Evolutionary conservation across 2,329 filamentous ascomycete genomes (phyloP), one percentile per base, ranked within the genome.

Genomic region (Dryadomyces sulphureus): DNA sequence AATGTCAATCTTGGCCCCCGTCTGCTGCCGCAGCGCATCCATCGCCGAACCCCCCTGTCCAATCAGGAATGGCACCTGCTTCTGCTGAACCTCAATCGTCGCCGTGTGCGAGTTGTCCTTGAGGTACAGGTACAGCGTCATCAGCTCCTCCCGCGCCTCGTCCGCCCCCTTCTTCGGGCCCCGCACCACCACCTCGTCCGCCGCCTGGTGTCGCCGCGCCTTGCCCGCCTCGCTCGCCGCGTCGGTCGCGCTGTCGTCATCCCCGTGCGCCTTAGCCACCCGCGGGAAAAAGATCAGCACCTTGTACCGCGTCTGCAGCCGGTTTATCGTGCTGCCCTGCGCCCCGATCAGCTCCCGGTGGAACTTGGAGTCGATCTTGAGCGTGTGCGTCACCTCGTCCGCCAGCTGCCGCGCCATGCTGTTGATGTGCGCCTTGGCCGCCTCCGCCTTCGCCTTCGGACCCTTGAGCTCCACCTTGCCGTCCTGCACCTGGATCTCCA

Each of bases 401-500:
- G 93, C 88, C 56, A 94, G 75, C 60, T 84, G 84, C 61, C 84
- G 87, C 36, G 77, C 81, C 53, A 95, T 68, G 35, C 79, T 74
- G 52, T 80, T 69, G 54, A 98, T 95, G 58, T 94, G 80, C 35
- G 79, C 68, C 62, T 84, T 92, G 52, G 86, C 87, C 43, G 79
- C 78, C 61, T 94, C 88, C 1, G 89, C 87, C 72, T 96, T 96
- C 43, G 87, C 86, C 66, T 93, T 86, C 43, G 92, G 90, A 22
- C 93, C 92, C 70, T 93, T 95, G 55, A 98, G 78, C 63, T 94
- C 87, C 43, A 96, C 87, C 65, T 89, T 89, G 54, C 92, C 92
- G 56, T 95, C 86, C 54, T 93, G 81, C 35, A 96, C 82, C 64
- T 95, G 88, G 51, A 98, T 81, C 48, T 81, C 77, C 5, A 82